Conservation (phyloP, 768 basidiomycete genomes). For the Tricholoma sp. region DNA sequence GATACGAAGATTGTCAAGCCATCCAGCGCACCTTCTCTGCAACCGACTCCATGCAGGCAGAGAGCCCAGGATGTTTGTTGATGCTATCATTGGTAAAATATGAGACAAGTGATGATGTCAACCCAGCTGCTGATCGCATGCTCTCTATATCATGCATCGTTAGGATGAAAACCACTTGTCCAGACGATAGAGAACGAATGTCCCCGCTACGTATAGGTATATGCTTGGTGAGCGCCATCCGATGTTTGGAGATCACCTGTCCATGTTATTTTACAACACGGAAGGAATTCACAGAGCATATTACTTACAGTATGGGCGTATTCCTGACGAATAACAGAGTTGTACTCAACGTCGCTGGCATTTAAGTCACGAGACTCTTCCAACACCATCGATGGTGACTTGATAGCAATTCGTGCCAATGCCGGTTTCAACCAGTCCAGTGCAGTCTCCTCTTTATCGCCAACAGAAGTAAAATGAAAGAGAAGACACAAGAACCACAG, state of each 20-base stretch:
- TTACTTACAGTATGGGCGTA: constrained; percentile 66
- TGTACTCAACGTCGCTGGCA: constrained; percentile 88
- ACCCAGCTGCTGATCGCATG: constrained; percentile 75
- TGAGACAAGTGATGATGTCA: constrained; percentile 75
- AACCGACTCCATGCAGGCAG: constrained; percentile 77
- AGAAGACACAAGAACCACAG: constrained; percentile 92
- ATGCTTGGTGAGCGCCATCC: constrained; percentile 55
- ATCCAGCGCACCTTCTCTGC: constrained; percentile 66
- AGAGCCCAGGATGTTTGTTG: constrained; percentile 64
- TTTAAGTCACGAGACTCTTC: constrained; percentile 81
- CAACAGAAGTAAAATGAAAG: constrained; percentile 67
- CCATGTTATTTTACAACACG: background rate
- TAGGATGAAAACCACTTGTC: constrained; percentile 81
- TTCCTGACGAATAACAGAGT: constrained; percentile 83
- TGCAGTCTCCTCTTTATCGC: constrained; percentile 51
- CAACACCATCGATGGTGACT: constrained; percentile 80
- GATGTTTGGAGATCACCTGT: constrained; percentile 70
- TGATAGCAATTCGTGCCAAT: constrained; percentile 72
- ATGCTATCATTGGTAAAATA: constrained; percentile 88
- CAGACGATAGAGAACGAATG: constrained; percentile 68
- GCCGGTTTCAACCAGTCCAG: constrained; percentile 80
- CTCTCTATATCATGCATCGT: constrained; percentile 86
- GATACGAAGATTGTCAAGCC: constrained; percentile 1
- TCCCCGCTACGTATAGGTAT: constrained; percentile 64
- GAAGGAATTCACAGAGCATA: background rate